Base-by-base conservation (phyloP, 2,329 filamentous ascomycete species). In the Rosellinia necatrix region DNA sequence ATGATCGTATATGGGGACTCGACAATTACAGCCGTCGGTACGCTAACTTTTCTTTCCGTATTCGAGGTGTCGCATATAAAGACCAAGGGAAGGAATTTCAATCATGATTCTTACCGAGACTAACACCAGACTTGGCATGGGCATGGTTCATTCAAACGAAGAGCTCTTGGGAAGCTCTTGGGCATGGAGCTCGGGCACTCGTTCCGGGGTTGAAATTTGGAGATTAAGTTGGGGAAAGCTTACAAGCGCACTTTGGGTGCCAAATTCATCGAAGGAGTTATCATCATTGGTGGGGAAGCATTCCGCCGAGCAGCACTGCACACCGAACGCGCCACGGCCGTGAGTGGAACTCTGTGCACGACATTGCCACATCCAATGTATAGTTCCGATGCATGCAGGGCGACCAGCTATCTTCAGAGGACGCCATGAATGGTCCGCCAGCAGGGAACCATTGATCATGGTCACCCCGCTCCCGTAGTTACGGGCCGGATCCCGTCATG, bases 241-340 rank as follows among this genome's bases (percentile, higher is more conserved):
- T 29, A 27, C 9, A 15, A 30, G 34, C 4, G 8, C 30, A 15
- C 7, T 24, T 41, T 6, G 8, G 3, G n/a, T 24, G 13, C 24
- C 19, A 44, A 48, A 32, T 40, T 32, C n/a, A 2, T 32, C 10
- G 27, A 32, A 44, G 7, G 25, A 17, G 17, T 52, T 52, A 48
- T 48, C 64, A 40, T 66, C 50, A 71, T 70, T 71, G 69, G 70
- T 70, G 68, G 68, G 61, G 56, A 58, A 63, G 56, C 53, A 66
- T 65, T 67, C 49, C 29, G 49, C 64, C 64, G 63, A 64, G 27
- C 32, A 42, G 29, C 22, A 25, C 48, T 46, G 51, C 34, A 15
- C 29, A 32, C 30, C 41, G 42, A 57, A 27, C 34, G 22, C 32
- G 29, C 46, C 38, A 21, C 32, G 46, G 40, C 40, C 38, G 24